Evolutionary conservation across 441 rosid species (phyloP), one percentile per base, ranked within the genome.

Genomic region (Populus trichocarpa): DNA sequence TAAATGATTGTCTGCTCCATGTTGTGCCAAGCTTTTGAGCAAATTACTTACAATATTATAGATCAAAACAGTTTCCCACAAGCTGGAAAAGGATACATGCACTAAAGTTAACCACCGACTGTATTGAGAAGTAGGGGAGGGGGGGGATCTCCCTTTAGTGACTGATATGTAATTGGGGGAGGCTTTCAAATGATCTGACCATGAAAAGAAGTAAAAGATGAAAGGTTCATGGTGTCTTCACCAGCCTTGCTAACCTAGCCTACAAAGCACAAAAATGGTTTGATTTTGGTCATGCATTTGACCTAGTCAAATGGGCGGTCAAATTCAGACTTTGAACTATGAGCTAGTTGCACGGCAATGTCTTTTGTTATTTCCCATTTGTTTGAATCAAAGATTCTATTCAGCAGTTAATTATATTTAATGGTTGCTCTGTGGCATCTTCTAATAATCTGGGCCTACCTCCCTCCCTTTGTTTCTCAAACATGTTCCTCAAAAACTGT

Each of bases 181-280:
- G 35, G 75, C 81, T 73, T 72, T 78, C 25, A 35, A 50, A 30
- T 23, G 77, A 46, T 38, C 65, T 8, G 65, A n/a, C 4, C 85
- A 83, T 83, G n/a, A 74, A 82, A 86, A 81, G 83, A 76, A 77
- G 82, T 5, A 61, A 82, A 76, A 81, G 79, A 25, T 33, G 30
- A 85, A 81, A 82, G 85, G 69, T 67, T 28, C 71, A 18, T 71
- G 50, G 50, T 79, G 74, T 81, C 72, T 61, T 73, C 46, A 33
- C 22, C 36, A n/a, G 32, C 40, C n/a, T 69, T 22, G 53, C 46
- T 16, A 69, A 0, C 25, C 57, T 22, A 70, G 32, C 57, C 73
- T 40, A 7, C 73, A 70, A 38, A 7, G 50, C 53, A 70, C 16
- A 23, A 11, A 59, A n/a, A 59, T n/a, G 61, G 32, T 53, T 50